A percentile compares a stretch with the other conserved stretches of the same genome.
phyloP scores from a whole-genome alignment of 352 stramenopile genomes.

The Globisporangium cederbergense region DNA sequence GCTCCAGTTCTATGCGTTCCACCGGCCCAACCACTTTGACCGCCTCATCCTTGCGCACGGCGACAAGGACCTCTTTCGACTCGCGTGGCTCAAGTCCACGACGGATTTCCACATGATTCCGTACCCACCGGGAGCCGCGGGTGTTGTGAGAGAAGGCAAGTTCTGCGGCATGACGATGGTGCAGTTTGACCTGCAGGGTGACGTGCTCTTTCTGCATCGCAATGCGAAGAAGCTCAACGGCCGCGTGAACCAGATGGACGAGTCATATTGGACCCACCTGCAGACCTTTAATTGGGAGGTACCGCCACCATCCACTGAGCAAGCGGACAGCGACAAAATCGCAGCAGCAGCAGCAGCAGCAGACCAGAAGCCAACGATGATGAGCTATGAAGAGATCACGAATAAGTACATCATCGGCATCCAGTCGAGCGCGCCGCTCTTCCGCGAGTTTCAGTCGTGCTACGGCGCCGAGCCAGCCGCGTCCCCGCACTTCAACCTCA shows the following conservation, averaged over 20 bases:
- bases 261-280: conserved; percentile 39
- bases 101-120: conserved; percentile 61
- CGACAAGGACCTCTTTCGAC: conserved; percentile 79
- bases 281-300: conserved; percentile 41
- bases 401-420: conserved; percentile 43
- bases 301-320: no score
- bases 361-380: conserved; percentile 15
- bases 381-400: conserved; percentile 45
- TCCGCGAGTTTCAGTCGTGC: conserved; percentile 50
- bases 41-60: conserved; percentile 58
- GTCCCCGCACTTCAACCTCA: conserved; percentile 41
- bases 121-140: conserved; percentile 40
- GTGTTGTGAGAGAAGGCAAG: conserved; percentile 29
- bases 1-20: conserved; percentile 59
- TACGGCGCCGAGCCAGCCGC: conserved; percentile 40
- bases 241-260: conserved; percentile 37
- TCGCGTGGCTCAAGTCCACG: conserved; percentile 73
- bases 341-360: background rate
- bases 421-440: conserved; percentile 34
- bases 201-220: conserved; percentile 68
- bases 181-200: conserved; percentile 49
- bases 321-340: background rate
- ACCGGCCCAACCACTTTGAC: conserved; percentile 59
- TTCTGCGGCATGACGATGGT: conserved; percentile 82
- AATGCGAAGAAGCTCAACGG: conserved; percentile 71